These are phyloP conservation scores for Leccinum ochraceum DNA, from an alignment of 768 basidiomycete genomes.

Conservation along the genomic window DNA sequence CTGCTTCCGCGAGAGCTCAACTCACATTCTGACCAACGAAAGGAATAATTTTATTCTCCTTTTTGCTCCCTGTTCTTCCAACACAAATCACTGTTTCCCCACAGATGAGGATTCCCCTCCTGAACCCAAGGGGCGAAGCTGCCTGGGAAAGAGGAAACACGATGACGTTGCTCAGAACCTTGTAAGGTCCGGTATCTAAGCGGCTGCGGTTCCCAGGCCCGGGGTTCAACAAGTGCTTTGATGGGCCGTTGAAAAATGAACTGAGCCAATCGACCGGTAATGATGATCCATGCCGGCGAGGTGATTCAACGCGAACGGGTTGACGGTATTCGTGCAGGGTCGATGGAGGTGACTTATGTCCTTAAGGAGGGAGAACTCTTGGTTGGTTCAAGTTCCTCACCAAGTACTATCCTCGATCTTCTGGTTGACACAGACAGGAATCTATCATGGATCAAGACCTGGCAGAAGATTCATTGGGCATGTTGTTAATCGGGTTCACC, in stretches of 20 bases:
- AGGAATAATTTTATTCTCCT: too few species aligned
- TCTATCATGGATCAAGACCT: not conserved
- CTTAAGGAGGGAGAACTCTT: not conserved
- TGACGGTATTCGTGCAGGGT: not conserved
- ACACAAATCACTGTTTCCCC: not conserved
- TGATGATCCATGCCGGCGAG: not conserved
- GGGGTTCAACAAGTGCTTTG: not conserved
- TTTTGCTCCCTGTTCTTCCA: not conserved
- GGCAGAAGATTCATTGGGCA: constrained; percentile 5
- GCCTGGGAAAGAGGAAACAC: not conserved
- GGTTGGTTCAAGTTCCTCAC: not conserved
- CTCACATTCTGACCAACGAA: not conserved
- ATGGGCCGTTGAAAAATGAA: not conserved
- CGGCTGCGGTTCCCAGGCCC: not conserved
- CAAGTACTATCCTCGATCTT: not conserved
- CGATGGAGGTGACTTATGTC: not conserved
- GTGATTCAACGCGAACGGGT: not conserved
- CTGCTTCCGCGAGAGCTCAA: not conserved
- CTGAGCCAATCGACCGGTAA: not conserved
- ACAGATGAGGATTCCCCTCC: not conserved
- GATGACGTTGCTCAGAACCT: not conserved
- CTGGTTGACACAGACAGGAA: not conserved
- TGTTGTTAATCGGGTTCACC: constrained; percentile 14
- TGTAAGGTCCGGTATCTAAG: not conserved
- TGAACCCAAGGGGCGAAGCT: not conserved